Evolutionary conservation across 1,139 yeast genomes (phyloP).

Genomic region (Arxiozyma slooffiae): DNA sequence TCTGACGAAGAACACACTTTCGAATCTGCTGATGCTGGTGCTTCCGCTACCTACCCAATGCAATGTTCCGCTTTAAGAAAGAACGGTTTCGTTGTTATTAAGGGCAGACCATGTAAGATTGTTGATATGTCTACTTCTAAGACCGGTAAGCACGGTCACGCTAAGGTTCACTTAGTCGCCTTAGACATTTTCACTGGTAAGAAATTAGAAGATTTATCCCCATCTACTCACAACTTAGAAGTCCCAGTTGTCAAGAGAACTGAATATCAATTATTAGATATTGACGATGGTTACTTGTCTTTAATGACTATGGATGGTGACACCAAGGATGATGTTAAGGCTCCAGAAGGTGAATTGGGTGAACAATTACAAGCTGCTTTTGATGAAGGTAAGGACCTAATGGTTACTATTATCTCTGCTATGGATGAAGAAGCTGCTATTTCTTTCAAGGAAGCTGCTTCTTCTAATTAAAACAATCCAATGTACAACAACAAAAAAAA

Average conservation of each 20-base stretch:
- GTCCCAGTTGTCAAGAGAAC: constrained; percentile 95
- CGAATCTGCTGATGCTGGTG: no score
- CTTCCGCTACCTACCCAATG: no score
- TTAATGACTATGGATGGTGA: constrained; percentile 96
- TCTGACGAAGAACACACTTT: no score
- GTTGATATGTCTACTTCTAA: constrained; percentile 99
- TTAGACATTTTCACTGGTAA: constrained; percentile 99
- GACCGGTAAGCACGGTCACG: constrained; percentile 99
- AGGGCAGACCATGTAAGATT: constrained; percentile 99
- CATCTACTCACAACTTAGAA: constrained; percentile 99
- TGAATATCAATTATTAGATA: constrained; percentile 94
- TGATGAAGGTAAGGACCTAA: constrained; percentile 95
- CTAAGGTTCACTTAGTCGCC: constrained; percentile 99
- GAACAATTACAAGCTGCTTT: no score
- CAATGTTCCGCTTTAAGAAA: no score
- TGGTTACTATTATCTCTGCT: constrained; percentile 91
- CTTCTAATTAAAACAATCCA: constrained; percentile 40
- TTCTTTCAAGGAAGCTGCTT: constrained; percentile 97
- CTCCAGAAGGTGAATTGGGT: constrained; percentile 97
- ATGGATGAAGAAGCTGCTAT: constrained; percentile 99
- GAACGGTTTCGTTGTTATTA: no score
- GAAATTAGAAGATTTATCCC: constrained; percentile 99
- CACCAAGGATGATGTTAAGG: constrained; percentile 97
- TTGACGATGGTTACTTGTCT: constrained; percentile 95
- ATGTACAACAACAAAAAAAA: no score